Base-by-base conservation (phyloP, 148 eudicot genomes). In the Silene latifolia region DNA sequence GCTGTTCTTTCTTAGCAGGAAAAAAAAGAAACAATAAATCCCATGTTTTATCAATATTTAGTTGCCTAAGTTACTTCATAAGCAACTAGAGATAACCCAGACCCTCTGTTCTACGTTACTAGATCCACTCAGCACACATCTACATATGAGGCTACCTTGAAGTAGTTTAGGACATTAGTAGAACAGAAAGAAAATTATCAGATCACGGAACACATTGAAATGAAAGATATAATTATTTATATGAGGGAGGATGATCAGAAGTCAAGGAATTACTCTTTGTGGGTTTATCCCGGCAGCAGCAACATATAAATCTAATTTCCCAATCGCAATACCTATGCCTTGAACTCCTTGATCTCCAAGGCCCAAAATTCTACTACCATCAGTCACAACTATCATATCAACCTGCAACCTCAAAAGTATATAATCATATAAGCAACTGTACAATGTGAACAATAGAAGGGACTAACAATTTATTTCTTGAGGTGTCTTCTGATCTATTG, bases 211-310 rank as follows among this genome's bases (percentile, higher is more conserved):
- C 44, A 5, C 8, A 61, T 47, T 21, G 75, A 32, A 18, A 35
- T 54, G 18, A 27, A 12, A 35, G 25, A 39, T 35, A 68, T 9
- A 58, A 39, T 39, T 39, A 39, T 39, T 8, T 19, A 10, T 25
- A 51, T 54, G 19, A 32, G 63, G 48, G 19, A 18, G 63, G 18
- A 51, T 42, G 23, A 27, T 57, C 39, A 71, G 72, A 76, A 15
- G 19, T 59, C 59, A 63, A 54, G 74, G 72, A 74, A 27, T 77
- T 92, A 95, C 98, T 86, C 97, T 92, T 76, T 92, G 98, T 67
- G 98, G 98, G 79, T 92, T 95, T 65, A 95, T 92, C 83, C 98
- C 97, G 27, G 98, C 98, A 76, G 98, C 98, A 82, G 97, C 97
- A 78, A 95, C 97, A 80, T 95, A 95, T 72, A 92, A 80, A 86